Evolutionary conservation across 2,329 filamentous ascomycete genomes (phyloP).

Genomic region (Aspergillus brasiliensis): DNA sequence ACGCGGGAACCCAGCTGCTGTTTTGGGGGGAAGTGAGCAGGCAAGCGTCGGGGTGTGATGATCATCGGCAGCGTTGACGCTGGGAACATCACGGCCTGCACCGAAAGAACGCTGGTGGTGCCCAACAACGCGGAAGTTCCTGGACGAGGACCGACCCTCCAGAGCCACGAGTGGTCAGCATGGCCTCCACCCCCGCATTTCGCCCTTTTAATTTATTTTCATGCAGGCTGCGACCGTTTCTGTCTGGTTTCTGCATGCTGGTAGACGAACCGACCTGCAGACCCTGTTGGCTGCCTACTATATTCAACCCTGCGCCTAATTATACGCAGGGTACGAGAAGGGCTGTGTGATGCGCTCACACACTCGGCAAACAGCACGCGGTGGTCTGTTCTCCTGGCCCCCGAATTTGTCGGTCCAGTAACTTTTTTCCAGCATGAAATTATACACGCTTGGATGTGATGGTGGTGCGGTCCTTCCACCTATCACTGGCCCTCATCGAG

Average conservation of each 20-base stretch:
- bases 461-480: neutral
- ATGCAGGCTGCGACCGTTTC: constrained; percentile 7
- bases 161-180: neutral
- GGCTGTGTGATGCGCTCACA: neutral
- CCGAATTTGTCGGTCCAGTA: neutral
- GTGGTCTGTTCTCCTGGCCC: constrained; percentile 4
- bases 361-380: constrained; percentile 2
- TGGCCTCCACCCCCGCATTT: constrained; percentile 6
- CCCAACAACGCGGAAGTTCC: constrained; percentile 1
- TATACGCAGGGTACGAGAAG: constrained; percentile 4
- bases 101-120: neutral
- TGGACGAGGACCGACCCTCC: neutral
- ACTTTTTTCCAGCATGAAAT: neutral
- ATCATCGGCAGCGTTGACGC: constrained; percentile 6
- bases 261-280: constrained; percentile 3
- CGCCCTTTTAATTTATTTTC: constrained; percentile 7
- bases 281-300: neutral
- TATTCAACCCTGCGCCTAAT: neutral
- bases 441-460: neutral
- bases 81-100: neutral
- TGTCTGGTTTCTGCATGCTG: constrained; percentile 7
- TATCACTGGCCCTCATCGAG: neutral
- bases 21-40: neutral
- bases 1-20: neutral
- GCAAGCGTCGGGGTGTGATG: neutral